Evolutionary conservation across 2,329 filamentous ascomycete genomes (phyloP).

Genomic region (Dactylonectria macrodidyma): DNA sequence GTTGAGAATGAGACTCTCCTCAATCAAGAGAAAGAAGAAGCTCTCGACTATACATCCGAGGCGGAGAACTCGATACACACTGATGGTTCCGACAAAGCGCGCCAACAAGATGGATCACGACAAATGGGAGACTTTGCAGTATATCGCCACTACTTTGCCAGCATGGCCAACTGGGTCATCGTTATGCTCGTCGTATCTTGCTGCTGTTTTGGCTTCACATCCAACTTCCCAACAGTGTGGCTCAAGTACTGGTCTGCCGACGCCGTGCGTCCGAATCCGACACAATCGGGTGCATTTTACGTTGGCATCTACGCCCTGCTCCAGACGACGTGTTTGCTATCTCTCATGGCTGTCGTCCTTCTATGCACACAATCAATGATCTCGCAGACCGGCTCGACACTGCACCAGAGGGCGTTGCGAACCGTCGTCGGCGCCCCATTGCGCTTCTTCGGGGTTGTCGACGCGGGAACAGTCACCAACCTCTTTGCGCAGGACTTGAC

Average conservation of each 20-base stretch:
- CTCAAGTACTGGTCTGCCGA: slow-evolving; percentile 40
- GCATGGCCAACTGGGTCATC: slow-evolving; percentile 18
- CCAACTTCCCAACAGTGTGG: slow-evolving; percentile 34
- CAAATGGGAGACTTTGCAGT: slow-evolving; percentile 22
- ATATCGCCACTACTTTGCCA: slow-evolving; percentile 27
- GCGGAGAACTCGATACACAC: background rate
- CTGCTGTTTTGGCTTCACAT: slow-evolving; percentile 16
- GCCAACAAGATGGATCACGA: slow-evolving; percentile 16
- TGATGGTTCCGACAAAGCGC: background rate
- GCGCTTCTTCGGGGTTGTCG: slow-evolving; percentile 51
- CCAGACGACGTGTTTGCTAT: background rate
- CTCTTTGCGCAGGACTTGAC: slow-evolving; percentile 56
- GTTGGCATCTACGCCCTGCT: slow-evolving; percentile 32
- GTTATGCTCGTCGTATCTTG: slow-evolving; percentile 4
- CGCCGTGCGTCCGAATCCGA: background rate
- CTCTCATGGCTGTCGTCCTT: slow-evolving; percentile 11
- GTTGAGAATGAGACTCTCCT: background rate
- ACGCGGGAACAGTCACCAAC: slow-evolving; percentile 54
- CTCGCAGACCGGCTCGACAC: slow-evolving; percentile 16
- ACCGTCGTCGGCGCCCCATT: slow-evolving; percentile 44
- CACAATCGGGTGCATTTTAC: slow-evolving; percentile 15
- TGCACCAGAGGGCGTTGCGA: slow-evolving; percentile 20
- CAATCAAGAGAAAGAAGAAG: background rate
- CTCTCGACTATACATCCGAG: background rate
- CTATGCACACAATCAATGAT: slow-evolving; percentile 18